These are phyloP conservation scores for Picochlorum costavermella DNA, from an alignment of 139 green algal species.

Conservation along the genomic window DNA sequence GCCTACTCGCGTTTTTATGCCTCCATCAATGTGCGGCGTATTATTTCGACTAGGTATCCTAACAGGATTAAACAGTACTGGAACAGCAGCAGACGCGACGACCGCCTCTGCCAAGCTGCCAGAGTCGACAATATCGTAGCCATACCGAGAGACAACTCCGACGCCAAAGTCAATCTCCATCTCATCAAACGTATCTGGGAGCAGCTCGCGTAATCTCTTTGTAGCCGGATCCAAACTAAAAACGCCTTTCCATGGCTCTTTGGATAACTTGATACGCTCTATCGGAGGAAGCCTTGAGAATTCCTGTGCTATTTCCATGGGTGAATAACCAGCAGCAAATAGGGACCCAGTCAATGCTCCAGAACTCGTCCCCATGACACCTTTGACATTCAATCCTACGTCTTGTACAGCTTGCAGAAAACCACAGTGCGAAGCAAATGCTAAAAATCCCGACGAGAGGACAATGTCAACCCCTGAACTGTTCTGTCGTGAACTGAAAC, in stretches of 20 bases:
- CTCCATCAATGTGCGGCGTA: conserved; percentile 69
- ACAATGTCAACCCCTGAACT: conserved; percentile 51
- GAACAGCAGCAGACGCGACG: conserved; percentile 77
- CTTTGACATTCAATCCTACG: conserved; percentile 52
- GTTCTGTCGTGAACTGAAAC: no score
- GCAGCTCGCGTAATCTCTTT: conserved; percentile 48
- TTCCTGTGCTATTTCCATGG: conserved; percentile 52
- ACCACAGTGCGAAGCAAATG: conserved; percentile 72
- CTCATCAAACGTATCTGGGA: conserved; percentile 74
- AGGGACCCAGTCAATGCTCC: conserved; percentile 68
- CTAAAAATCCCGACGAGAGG: conserved; percentile 74
- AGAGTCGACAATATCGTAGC: conserved; percentile 62
- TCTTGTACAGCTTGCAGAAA: conserved; percentile 57
- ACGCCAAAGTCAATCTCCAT: conserved; percentile 66
- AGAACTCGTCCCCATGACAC: conserved; percentile 76
- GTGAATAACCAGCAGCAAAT: conserved; percentile 64
- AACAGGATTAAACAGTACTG: conserved; percentile 67
- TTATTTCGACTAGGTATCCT: conserved; percentile 49
- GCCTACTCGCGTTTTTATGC: conserved; percentile 67
- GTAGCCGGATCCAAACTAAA: conserved; percentile 63
- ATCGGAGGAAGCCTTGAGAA: conserved; percentile 60
- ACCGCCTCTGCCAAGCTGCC: conserved; percentile 75
- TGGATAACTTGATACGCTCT: conserved; percentile 42
- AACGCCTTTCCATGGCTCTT: conserved; percentile 59
- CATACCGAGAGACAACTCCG: conserved; percentile 47